Percentiles rank a stretch among this genome's conserved stretches.
Conservation (phyloP, 2,329 filamentous ascomycete genomes). For the Penicillium sp. region DNA sequence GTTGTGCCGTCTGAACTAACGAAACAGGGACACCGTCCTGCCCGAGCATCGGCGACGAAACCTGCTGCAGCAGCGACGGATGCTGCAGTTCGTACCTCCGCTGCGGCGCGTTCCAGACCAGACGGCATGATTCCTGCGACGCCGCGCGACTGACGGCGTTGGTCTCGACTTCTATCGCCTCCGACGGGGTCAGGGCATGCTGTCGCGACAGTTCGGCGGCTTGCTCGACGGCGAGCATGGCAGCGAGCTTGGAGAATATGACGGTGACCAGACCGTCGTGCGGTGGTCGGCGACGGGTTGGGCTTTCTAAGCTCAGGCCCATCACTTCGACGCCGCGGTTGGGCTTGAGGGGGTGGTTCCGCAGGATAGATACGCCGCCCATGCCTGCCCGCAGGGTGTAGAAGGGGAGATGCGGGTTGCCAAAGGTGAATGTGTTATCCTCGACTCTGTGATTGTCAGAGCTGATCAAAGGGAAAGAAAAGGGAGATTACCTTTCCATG, state of each 20-base stretch:
- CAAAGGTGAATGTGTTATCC: constrained; percentile 41
- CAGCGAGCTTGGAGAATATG: constrained; percentile 48
- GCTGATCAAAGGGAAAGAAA: neutral
- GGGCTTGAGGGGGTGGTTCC: constrained; percentile 38
- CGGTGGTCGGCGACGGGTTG: constrained; percentile 33
- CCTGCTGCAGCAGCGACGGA: constrained; percentile 35
- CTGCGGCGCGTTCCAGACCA: constrained; percentile 41
- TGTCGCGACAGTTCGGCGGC: constrained; percentile 37
- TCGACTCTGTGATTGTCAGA: constrained; percentile 27
- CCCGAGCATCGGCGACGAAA: constrained; percentile 29
- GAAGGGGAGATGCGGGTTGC: constrained; percentile 38
- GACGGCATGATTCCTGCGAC: constrained; percentile 43
- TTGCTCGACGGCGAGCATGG: constrained; percentile 47
- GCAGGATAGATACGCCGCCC: constrained; percentile 39
- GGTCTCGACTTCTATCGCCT: constrained; percentile 40
- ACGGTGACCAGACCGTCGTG: constrained; percentile 42
- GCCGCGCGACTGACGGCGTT: constrained; percentile 43
- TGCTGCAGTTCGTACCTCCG: constrained; percentile 45
- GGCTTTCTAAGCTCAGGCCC: constrained; percentile 38
- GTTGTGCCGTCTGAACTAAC: constrained; percentile 26
- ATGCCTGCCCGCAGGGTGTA: constrained; percentile 44
- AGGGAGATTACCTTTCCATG: constrained; percentile 35
- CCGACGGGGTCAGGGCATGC: constrained; percentile 36
- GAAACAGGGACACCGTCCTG: constrained; percentile 32
- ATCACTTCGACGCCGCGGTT: constrained; percentile 42